A percentile compares a stretch with the other conserved stretches of the same genome.
phyloP scores from a whole-genome alignment of 257 asterid species.

The Penstemon eatonii region DNA sequence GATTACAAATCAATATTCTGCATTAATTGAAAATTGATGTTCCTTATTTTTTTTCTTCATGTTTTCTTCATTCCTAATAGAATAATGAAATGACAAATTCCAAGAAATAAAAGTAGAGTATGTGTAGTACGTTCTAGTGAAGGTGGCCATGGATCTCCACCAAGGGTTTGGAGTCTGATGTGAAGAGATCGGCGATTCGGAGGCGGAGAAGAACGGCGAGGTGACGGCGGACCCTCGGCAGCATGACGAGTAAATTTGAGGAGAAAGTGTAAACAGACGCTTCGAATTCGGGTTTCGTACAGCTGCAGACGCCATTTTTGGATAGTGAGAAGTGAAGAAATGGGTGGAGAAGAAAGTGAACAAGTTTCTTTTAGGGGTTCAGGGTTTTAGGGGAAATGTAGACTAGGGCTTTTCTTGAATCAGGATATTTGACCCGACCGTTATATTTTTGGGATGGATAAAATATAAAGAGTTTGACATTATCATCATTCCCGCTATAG shows the following conservation, averaged over 20 bases:
- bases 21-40: not conserved
- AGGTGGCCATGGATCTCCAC: constrained; percentile 51
- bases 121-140: constrained; percentile 38
- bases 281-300: constrained; percentile 37
- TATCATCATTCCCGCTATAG: no score
- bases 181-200: constrained; percentile 25
- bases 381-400: constrained; percentile 21
- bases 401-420: not conserved
- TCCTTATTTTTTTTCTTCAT: not conserved
- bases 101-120: not conserved
- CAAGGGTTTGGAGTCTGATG: constrained; percentile 22
- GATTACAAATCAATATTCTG: not conserved
- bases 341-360: no score
- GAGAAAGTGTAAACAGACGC: constrained; percentile 39
- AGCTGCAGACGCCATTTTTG: constrained; percentile 48
- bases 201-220: constrained; percentile 12
- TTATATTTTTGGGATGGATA: no score
- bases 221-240: constrained; percentile 42
- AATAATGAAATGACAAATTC: not conserved
- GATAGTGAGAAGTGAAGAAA: not conserved
- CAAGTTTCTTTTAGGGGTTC: not conserved
- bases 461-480: no score
- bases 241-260: constrained; percentile 42
- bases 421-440: no score
- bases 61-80: not conserved